Evolutionary conservation across 2,329 filamentous ascomycete genomes (phyloP).

Genomic region (Sporothrix curviconia): DNA sequence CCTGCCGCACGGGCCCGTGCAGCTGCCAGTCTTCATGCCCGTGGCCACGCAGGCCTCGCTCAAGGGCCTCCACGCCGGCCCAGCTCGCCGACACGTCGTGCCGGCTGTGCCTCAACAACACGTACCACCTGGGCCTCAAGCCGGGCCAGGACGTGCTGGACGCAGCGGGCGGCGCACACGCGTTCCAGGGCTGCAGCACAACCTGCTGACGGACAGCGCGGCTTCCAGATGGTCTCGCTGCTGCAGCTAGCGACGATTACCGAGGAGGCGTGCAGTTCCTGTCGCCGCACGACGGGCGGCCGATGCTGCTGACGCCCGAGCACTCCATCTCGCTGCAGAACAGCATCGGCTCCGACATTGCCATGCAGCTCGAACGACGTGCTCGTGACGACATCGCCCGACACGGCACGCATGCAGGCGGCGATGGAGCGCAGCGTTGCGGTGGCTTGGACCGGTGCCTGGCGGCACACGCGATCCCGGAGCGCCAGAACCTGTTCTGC

Average conservation of each 20-base stretch:
- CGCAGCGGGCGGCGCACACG: constrained; percentile 84
- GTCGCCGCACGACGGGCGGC: constrained; percentile 89
- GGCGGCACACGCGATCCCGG: constrained; percentile 74
- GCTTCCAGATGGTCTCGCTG: constrained; percentile 97
- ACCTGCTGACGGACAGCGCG: constrained; percentile 80
- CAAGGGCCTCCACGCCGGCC: constrained; percentile 86
- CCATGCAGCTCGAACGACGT: constrained; percentile 99
- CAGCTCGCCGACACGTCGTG: constrained; percentile 88
- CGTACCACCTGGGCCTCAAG: constrained; percentile 91
- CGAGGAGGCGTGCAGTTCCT: constrained; percentile 89
- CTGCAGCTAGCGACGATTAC: constrained; percentile 89
- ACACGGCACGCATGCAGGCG: constrained; percentile 78
- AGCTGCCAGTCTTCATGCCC: constrained; percentile 95
- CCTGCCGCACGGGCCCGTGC: constrained; percentile 85
- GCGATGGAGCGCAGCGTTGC: constrained; percentile 90
- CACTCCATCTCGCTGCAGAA: constrained; percentile 96
- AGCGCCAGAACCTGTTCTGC: constrained; percentile 88
- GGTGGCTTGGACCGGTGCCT: constrained; percentile 97
- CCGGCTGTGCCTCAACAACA: constrained; percentile 91
- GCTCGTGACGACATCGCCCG: constrained; percentile 89
- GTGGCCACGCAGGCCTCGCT: constrained; percentile 94
- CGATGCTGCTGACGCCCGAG: constrained; percentile 95
- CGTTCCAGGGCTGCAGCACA: constrained; percentile 88
- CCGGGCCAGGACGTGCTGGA: constrained; percentile 87
- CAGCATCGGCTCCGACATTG: constrained; percentile 95